Evolutionary conservation across 2,329 filamentous ascomycete genomes (phyloP).

Genomic region (Chaetomium globosum): DNA sequence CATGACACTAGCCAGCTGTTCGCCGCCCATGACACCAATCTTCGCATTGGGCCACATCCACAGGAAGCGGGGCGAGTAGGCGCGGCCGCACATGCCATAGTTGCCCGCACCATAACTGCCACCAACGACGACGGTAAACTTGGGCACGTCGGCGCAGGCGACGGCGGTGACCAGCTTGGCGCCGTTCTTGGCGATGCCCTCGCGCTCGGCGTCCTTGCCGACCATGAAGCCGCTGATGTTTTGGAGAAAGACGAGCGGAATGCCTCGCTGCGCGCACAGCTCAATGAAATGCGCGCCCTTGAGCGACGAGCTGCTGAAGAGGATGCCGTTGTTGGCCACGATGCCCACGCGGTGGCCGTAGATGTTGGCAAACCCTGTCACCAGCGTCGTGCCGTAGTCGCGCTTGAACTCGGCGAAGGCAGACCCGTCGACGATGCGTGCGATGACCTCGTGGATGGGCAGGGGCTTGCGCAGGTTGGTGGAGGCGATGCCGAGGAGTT

Average conservation of each 20-base stretch:
- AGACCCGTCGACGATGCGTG: slow-evolving; percentile 87
- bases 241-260: slow-evolving; percentile 90
- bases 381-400: slow-evolving; percentile 82
- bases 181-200: slow-evolving; percentile 96
- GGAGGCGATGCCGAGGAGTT: slow-evolving; percentile 85
- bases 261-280: slow-evolving; percentile 84
- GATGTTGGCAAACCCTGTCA: slow-evolving; percentile 88
- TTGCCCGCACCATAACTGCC: slow-evolving; percentile 92
- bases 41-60: slow-evolving; percentile 99
- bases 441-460: slow-evolving; percentile 86
- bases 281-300: slow-evolving; percentile 98
- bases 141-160: slow-evolving; percentile 89
- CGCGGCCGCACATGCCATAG: slow-evolving; percentile 97
- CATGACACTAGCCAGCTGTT: slow-evolving; percentile 92
- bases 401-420: slow-evolving; percentile 94
- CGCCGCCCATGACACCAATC: slow-evolving; percentile 92
- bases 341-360: slow-evolving; percentile 91
- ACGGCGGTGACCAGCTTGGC: slow-evolving; percentile 96
- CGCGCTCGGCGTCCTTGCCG: slow-evolving; percentile 84
- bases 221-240: slow-evolving; percentile 99
- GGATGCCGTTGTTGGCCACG: slow-evolving; percentile 92
- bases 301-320: slow-evolving; percentile 84
- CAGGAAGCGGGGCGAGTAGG: slow-evolving; percentile 86
- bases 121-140: slow-evolving; percentile 96
- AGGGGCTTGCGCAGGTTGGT: slow-evolving; percentile 87